These are phyloP conservation scores for Trypanosomatidae sp. DNA, from an alignment of 208 protist species.

Conservation along the genomic window DNA sequence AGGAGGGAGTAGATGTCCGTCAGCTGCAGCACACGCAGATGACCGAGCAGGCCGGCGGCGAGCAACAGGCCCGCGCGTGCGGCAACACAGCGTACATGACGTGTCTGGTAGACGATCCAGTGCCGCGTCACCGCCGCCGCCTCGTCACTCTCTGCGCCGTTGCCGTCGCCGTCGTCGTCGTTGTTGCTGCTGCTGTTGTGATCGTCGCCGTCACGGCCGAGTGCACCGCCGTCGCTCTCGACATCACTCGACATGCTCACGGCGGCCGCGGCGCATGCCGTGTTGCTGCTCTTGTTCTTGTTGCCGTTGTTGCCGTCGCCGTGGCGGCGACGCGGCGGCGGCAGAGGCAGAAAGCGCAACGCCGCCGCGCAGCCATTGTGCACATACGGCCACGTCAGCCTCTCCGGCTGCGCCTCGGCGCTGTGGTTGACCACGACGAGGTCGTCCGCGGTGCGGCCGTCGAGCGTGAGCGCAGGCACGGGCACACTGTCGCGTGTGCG, in stretches of 20 bases:
- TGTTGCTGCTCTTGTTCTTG: neutral
- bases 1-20: conserved; percentile 82
- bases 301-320: neutral
- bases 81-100: conserved; percentile 32
- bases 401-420: conserved; percentile 14
- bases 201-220: too few species aligned
- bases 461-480: conserved; percentile 51
- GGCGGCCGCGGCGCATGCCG: too few species aligned
- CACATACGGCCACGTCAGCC: conserved; percentile 61
- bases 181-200: neutral
- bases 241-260: too few species aligned
- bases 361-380: conserved; percentile 81
- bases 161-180: neutral
- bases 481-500: conserved; percentile 61
- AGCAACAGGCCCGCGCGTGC: conserved; percentile 56
- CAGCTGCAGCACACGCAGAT: conserved; percentile 65
- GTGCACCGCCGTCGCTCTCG: too few species aligned
- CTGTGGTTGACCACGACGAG: conserved; percentile 41
- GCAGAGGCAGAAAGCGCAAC: conserved; percentile 62
- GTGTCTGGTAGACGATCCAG: conserved; percentile 84
- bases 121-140: conserved; percentile 46
- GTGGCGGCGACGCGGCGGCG: neutral
- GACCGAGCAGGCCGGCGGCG: conserved; percentile 60
- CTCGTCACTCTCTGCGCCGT: neutral
- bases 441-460: conserved; percentile 52